Evolutionary conservation across 345 rosid genomes (phyloP).

Genomic region (Conringia planisiliqua): DNA sequence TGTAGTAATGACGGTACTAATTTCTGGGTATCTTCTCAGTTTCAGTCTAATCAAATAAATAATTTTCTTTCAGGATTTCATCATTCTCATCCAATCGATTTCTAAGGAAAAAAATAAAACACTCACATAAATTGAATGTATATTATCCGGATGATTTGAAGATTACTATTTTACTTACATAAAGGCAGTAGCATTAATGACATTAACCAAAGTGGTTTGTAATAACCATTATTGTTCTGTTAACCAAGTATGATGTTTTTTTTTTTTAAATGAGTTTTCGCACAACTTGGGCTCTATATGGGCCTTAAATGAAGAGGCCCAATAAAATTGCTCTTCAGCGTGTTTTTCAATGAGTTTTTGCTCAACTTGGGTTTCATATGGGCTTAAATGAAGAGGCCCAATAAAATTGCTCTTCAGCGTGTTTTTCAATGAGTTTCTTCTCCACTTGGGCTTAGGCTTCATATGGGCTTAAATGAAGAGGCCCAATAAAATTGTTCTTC

Average conservation of each 20-base stretch:
- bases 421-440: too few relatives aligned
- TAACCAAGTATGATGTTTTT: neutral
- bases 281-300: neutral
- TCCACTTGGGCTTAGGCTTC: neutral
- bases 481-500: too few relatives aligned
- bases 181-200: neutral
- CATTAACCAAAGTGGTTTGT: neutral
- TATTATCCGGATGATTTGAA: neutral
- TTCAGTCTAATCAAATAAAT: neutral
- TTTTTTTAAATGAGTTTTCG: too few relatives aligned
- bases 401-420: too few relatives aligned
- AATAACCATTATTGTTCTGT: neutral
- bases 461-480: neutral
- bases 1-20: conserved; percentile 2
- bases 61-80: neutral
- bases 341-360: too few relatives aligned
- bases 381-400: neutral
- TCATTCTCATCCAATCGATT: neutral
- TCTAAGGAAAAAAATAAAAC: neutral
- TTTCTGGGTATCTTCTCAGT: conserved; percentile 7
- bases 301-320: neutral
- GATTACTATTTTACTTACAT: neutral
- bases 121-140: neutral
- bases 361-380: neutral
- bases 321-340: neutral